phyloP scores from a whole-genome alignment of 257 asterid species.

The Scutellaria baicalensis region DNA sequence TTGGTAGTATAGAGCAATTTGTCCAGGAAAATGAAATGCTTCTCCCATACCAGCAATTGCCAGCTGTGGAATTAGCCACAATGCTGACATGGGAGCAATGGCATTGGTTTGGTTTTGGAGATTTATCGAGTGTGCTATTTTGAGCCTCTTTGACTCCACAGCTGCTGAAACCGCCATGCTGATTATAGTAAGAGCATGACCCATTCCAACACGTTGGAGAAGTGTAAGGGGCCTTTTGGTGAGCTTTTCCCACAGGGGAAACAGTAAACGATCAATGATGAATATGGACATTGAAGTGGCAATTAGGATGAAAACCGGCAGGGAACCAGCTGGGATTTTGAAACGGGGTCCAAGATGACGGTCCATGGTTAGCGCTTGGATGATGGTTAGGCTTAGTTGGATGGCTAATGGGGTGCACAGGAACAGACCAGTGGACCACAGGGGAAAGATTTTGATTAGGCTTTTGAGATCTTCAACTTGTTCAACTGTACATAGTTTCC shows the following conservation, averaged over 20 bases:
- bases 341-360: constrained; percentile 39
- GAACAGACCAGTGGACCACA: constrained; percentile 65
- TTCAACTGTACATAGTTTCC: constrained; percentile 46
- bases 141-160: constrained; percentile 49
- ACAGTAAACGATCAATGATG: constrained; percentile 39
- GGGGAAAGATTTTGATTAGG: constrained; percentile 48
- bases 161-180: constrained; percentile 52
- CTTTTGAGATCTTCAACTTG: constrained; percentile 62
- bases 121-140: constrained; percentile 3
- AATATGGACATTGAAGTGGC: constrained; percentile 42
- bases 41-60: constrained; percentile 51
- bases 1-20: constrained; percentile 46
- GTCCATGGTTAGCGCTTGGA: constrained; percentile 73
- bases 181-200: constrained; percentile 34
- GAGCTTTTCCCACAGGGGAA: constrained; percentile 40
- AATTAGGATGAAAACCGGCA: constrained; percentile 43
- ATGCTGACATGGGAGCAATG: constrained; percentile 36
- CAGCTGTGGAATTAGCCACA: constrained; percentile 58
- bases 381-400: constrained; percentile 39
- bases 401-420: constrained; percentile 57
- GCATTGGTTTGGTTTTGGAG: neutral
- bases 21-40: constrained; percentile 56
- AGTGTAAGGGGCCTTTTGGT: constrained; percentile 35
- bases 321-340: constrained; percentile 61
- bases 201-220: constrained; percentile 54